Percentiles rank a stretch among this genome's conserved stretches.
These are phyloP conservation scores for Blastobotrys arbuscula DNA, from an alignment of 1,139 yeast genomes.

Conservation along the genomic window DNA sequence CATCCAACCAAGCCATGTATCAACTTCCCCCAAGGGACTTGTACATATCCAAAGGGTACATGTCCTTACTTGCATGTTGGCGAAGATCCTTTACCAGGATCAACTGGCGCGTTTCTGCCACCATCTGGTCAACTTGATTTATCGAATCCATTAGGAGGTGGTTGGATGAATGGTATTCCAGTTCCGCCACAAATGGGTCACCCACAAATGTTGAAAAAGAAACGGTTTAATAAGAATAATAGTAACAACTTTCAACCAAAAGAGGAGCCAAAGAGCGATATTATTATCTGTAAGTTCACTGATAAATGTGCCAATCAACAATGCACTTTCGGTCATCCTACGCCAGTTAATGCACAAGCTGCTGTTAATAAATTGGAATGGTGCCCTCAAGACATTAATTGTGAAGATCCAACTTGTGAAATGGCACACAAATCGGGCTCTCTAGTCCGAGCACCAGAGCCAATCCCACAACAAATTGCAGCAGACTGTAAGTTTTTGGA, in stretches of 20 bases:
- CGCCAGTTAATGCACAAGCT: conserved; percentile 73
- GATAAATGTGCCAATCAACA: conserved; percentile 64
- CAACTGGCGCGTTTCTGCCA: conserved; percentile 11
- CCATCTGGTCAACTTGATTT: conserved; percentile 8
- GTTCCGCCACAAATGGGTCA: conserved; percentile 11
- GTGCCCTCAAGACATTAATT: conserved; percentile 67
- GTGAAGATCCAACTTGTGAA: conserved; percentile 55
- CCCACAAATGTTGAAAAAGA: conserved; percentile 33
- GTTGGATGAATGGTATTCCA: conserved; percentile 14
- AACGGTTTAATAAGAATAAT: conserved; percentile 27
- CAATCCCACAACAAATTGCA: conserved; percentile 34
- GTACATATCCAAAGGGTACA: conserved; percentile 75
- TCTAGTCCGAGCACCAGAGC: conserved; percentile 25
- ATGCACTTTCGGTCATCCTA: conserved; percentile 89
- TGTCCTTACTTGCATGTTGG: conserved; percentile 81
- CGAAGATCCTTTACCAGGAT: conserved; percentile 50
- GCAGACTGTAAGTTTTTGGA: conserved; percentile 80
- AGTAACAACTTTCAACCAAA: conserved; percentile 6
- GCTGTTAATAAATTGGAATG: conserved; percentile 63
- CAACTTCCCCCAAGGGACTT: conserved; percentile 56
- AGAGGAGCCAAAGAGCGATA: conserved; percentile 9
- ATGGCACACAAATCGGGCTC: conserved; percentile 79
- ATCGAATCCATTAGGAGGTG: conserved; percentile 10
- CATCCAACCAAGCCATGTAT: conserved; percentile 77
- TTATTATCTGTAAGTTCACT: conserved; percentile 62